Percentiles rank a stretch among this genome's conserved stretches.
Conservation (phyloP, 2,329 filamentous ascomycete genomes). For the Cladorrhinum sp. region DNA sequence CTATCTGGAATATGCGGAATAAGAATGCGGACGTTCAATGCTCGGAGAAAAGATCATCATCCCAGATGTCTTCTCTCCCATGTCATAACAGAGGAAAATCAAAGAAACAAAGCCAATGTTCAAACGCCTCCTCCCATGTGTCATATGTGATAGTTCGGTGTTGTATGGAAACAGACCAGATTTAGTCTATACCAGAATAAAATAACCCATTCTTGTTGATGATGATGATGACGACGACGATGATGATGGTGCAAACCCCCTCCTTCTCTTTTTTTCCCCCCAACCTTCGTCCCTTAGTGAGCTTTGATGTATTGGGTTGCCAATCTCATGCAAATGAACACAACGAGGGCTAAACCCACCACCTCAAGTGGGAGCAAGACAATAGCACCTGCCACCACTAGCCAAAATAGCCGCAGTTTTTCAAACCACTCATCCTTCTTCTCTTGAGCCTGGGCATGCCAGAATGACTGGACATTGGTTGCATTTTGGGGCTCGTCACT, state of each 20-base stretch:
- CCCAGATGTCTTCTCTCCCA: neutral
- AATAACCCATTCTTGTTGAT: slow-evolving; percentile 14
- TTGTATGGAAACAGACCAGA: slow-evolving; percentile 12
- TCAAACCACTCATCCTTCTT: slow-evolving; percentile 40
- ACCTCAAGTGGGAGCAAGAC: slow-evolving; percentile 48
- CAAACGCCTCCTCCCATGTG: slow-evolving; percentile 17
- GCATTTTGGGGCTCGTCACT: neutral
- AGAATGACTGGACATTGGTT: slow-evolving; percentile 30
- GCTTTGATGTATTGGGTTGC: slow-evolving; percentile 8
- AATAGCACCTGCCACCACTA: slow-evolving; percentile 41
- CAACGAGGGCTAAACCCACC: slow-evolving; percentile 36
- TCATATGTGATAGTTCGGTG: slow-evolving; percentile 9
- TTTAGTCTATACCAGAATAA: slow-evolving; percentile 20
- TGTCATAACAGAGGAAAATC: slow-evolving; percentile 1
- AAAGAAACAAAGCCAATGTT: slow-evolving; percentile 4
- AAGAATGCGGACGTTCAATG: neutral
- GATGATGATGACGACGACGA: slow-evolving; percentile 4
- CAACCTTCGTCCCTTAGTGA: slow-evolving; percentile 4
- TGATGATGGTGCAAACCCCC: neutral
- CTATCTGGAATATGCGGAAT: slow-evolving; percentile 8
- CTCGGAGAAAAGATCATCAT: neutral
- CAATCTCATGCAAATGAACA: slow-evolving; percentile 40
- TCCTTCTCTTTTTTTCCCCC: neutral
- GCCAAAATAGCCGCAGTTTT: slow-evolving; percentile 42
- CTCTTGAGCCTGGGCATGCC: slow-evolving; percentile 31